Evolutionary conservation across 2,329 filamentous ascomycete species (phyloP).

Genomic region (Fusarium sp.): DNA sequence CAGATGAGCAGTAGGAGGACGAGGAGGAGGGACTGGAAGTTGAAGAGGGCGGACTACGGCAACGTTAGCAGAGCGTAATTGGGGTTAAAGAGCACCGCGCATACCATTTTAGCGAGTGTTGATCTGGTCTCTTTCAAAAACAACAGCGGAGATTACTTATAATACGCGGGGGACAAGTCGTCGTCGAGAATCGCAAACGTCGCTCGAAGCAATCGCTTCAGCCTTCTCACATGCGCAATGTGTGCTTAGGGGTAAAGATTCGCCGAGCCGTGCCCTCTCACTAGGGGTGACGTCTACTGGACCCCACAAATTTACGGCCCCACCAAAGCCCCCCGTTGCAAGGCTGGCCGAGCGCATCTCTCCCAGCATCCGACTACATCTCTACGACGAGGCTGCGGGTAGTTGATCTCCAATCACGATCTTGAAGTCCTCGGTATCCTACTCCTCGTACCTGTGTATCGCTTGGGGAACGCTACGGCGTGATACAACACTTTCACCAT

Average conservation of each 20-base stretch:
- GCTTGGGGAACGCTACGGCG: constrained; percentile 16
- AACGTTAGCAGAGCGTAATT: constrained; percentile 19
- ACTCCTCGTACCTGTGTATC: neutral
- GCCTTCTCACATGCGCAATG: constrained; percentile 41
- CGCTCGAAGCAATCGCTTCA: constrained; percentile 15
- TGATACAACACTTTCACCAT: constrained; percentile 59
- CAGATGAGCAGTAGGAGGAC: constrained; percentile 96
- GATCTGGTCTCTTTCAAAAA: neutral
- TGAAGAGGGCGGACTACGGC: constrained; percentile 91
- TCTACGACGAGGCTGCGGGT: constrained; percentile 31
- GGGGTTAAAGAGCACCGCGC: neutral
- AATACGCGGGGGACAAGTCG: constrained; percentile 5
- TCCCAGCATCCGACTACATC: constrained; percentile 31
- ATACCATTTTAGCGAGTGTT: constrained; percentile 44
- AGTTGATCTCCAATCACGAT: neutral
- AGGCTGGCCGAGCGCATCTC: constrained; percentile 28
- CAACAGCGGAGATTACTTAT: neutral
- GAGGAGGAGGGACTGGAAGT: constrained; percentile 96
- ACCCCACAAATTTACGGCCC: constrained; percentile 39
- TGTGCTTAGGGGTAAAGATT: constrained; percentile 54
- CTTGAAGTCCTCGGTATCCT: neutral
- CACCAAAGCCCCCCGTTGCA: constrained; percentile 25
- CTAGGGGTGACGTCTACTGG: constrained; percentile 37
- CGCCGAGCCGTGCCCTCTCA: constrained; percentile 45
- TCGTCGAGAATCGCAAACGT: constrained; percentile 10